These are phyloP conservation scores for Byssoonygena ceratinophila DNA, from an alignment of 2,329 filamentous ascomycete species.

Conservation along the genomic window DNA sequence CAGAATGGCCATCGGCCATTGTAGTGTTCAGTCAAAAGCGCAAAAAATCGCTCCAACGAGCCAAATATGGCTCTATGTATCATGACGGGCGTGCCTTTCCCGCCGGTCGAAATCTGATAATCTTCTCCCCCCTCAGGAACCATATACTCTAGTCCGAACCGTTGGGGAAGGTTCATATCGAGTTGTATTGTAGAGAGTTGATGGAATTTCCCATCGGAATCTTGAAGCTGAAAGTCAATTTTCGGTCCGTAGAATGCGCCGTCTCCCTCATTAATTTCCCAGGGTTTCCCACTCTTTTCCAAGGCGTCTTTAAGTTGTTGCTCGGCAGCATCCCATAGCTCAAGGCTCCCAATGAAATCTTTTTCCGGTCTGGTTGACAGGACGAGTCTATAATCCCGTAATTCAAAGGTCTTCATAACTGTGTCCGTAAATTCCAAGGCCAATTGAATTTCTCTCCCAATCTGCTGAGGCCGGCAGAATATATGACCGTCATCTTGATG, in stretches of 20 bases:
- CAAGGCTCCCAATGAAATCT: constrained; percentile 63
- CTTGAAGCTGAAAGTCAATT: constrained; percentile 73
- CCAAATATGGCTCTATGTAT: constrained; percentile 78
- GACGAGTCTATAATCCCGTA: constrained; percentile 64
- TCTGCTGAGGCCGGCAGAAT: constrained; percentile 70
- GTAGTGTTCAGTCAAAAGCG: constrained; percentile 73
- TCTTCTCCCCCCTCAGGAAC: constrained; percentile 37
- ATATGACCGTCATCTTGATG: constrained; percentile 89
- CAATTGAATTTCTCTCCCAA: constrained; percentile 60
- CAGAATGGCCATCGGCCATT: constrained; percentile 76
- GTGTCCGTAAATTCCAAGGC: constrained; percentile 65
- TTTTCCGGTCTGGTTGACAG: constrained; percentile 68
- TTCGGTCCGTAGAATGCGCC: constrained; percentile 89
- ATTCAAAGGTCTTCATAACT: constrained; percentile 58
- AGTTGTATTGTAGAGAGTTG: constrained; percentile 83
- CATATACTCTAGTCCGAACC: constrained; percentile 66
- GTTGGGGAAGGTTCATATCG: constrained; percentile 77
- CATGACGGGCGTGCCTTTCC: constrained; percentile 60
- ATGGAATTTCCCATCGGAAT: constrained; percentile 74
- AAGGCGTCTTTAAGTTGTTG: constrained; percentile 54
- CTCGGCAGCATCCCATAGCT: constrained; percentile 61
- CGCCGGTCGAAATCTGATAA: constrained; percentile 37
- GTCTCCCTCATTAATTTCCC: constrained; percentile 68
- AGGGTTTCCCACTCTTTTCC: constrained; percentile 53
- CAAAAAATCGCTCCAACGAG: constrained; percentile 74